Evolutionary conservation across 352 stramenopile species (phyloP), one percentile per base, ranked within the genome.

Genomic region (Pythium dissotocum): DNA sequence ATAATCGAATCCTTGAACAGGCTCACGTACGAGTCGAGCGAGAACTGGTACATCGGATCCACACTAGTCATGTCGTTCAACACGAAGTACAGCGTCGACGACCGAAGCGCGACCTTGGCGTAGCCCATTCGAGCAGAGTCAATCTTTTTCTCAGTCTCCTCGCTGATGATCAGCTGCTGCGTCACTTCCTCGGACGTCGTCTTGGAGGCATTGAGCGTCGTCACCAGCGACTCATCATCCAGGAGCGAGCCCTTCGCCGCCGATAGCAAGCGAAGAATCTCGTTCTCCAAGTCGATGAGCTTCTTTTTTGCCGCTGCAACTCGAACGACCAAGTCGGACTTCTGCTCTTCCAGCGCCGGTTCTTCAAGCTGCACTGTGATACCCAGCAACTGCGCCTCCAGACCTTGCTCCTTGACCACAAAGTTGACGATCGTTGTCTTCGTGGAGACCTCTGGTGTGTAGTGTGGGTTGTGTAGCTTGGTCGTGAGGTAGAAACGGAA

Each of bases 21-120:
- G 28, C 93, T 89, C 18, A 98, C 87, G 66, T 99, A 99, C 1
- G 91, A 88, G 51, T 98, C 96, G 14, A 99, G 77, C 8, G 90
- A 98, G 67, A 98, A 99, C 70, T 99, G 94, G 76, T 99, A 99
- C 96, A 99, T 99, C 7, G 95, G 90, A 55, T 99, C 96, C 1
- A 99, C 93, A 32, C 82, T 91, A 10, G 89, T 90, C 82, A 99
- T 94, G 67, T 98, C 95, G 58, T 98, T 97, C 12, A 99, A 69
- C 12, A 98, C 94, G 71, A 99, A 99, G 66, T 98, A 99, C 0
- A 98, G 75, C 16, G 98, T 97, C 7, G 94, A 97, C 14, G 93
- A 97, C n/a, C 95, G 90, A 33, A 97, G 75, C 0, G 96, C 92
- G 8, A 98, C 94, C 10, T 91, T 83, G 0, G 89, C 78, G 70